A percentile compares a stretch with the other conserved stretches of the same genome.
Evolutionary conservation across 2,329 filamentous ascomycete species (phyloP).

Genomic region (Byssoonygena ceratinophila): DNA sequence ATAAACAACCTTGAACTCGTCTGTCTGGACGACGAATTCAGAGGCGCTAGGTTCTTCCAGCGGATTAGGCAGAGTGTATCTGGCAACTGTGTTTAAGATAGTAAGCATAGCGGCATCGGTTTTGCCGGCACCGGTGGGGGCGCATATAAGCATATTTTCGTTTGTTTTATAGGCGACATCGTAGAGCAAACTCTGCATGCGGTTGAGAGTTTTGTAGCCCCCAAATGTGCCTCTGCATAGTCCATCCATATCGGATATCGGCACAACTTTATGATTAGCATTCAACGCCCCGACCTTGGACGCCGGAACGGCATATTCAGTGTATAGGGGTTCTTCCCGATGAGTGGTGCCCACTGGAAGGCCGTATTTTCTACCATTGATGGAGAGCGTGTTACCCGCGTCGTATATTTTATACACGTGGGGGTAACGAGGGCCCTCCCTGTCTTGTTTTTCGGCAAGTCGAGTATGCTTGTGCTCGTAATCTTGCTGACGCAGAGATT

Average conservation of each 20-base stretch:
- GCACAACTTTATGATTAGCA: conserved; percentile 61
- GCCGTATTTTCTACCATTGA: conserved; percentile 69
- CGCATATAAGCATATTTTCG: conserved; percentile 98
- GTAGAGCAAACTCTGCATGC: conserved; percentile 96
- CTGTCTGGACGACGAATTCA: conserved; percentile 69
- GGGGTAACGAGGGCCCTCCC: conserved; percentile 67
- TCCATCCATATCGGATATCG: conserved; percentile 74
- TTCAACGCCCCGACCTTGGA: conserved; percentile 64
- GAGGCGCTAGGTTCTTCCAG: conserved; percentile 60
- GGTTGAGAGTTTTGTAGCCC: conserved; percentile 84
- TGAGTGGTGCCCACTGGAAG: conserved; percentile 66
- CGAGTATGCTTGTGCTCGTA: conserved; percentile 68
- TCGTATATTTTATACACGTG: conserved; percentile 81
- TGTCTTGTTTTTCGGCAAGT: conserved; percentile 60
- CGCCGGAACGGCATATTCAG: conserved; percentile 81
- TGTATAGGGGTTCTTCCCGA: conserved; percentile 65
- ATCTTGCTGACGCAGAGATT: conserved; percentile 64
- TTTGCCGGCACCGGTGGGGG: conserved; percentile 95
- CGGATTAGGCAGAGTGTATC: conserved; percentile 72
- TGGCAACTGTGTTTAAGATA: conserved; percentile 78
- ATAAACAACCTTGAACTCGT: conserved; percentile 97
- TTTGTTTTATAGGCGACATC: conserved; percentile 90
- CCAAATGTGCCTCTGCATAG: conserved; percentile 86
- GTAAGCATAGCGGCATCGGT: conserved; percentile 97
- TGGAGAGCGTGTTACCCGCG: conserved; percentile 74